phyloP scores from a whole-genome alignment of 179 eudicot genomes.

The Drosera spatulata region DNA sequence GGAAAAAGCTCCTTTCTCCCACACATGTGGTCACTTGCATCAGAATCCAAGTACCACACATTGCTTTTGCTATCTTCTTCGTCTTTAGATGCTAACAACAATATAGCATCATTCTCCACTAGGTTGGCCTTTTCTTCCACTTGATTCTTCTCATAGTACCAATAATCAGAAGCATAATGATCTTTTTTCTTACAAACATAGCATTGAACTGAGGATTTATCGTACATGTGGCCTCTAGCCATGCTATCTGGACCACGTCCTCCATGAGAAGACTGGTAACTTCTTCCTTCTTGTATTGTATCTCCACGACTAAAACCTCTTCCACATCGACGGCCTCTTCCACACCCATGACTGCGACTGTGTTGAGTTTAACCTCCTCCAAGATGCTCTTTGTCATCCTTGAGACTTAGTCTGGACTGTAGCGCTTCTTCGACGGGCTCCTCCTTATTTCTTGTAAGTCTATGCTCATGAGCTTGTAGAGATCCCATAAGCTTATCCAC shows the following conservation, averaged over 20 bases:
- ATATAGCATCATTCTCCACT: not conserved
- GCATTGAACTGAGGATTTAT: slow-evolving; percentile 1
- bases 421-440: not conserved
- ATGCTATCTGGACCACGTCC: not conserved
- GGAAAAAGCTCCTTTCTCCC: not conserved
- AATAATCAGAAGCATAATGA: not conserved
- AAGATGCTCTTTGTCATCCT: not conserved
- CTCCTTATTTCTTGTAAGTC: not conserved
- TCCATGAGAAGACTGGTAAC: not conserved
- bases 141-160: too few species aligned
- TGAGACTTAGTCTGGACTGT: not conserved
- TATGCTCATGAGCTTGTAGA: not conserved
- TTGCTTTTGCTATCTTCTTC: not conserved
- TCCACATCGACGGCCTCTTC: too few species aligned
- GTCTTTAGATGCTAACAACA: not conserved
- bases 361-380: not conserved
- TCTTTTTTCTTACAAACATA: not conserved
- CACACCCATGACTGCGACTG: too few species aligned
- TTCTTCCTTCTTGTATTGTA: too few species aligned
- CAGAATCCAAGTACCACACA: slow-evolving; percentile 2
- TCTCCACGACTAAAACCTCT: too few species aligned
- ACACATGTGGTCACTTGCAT: slow-evolving; percentile 2
- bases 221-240: not conserved
- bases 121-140: not conserved
- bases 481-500: slow-evolving; percentile 1